phyloP scores from a whole-genome alignment of 805 yeast species.

The Cyberlindnera suaveolens region DNA sequence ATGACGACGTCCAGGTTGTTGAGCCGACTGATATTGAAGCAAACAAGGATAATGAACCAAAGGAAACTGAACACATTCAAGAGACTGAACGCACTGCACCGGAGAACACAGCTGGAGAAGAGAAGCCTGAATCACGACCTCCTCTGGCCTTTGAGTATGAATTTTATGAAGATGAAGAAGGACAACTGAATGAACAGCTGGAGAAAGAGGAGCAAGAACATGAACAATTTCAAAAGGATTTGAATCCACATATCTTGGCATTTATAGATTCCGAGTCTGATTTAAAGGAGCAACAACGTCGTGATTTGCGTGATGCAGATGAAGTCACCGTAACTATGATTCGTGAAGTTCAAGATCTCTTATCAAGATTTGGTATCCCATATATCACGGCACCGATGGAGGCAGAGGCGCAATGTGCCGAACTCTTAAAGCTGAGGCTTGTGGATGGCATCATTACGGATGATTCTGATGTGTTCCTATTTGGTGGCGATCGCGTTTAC shows the following conservation, averaged over 20 bases:
- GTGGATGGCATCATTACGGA: conserved; percentile 97
- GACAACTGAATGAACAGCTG: conserved; percentile 53
- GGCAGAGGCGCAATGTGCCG: conserved; percentile 98
- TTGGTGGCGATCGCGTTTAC: conserved; percentile 82
- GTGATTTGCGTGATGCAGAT: conserved; percentile 82
- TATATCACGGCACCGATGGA: conserved; percentile 96
- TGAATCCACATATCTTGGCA: conserved; percentile 25
- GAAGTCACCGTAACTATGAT: conserved; percentile 86
- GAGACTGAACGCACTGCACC: not conserved
- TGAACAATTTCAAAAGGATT: conserved; percentile 46
- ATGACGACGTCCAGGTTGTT: conserved; percentile 10
- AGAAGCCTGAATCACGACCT: not conserved
- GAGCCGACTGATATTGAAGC: conserved; percentile 7
- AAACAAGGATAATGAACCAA: not conserved
- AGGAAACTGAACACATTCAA: not conserved
- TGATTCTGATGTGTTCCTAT: conserved; percentile 92
- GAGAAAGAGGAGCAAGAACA: conserved; percentile 70
- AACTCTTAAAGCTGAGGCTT: conserved; percentile 53
- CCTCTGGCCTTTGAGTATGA: conserved; percentile 44
- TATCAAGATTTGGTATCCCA: conserved; percentile 89
- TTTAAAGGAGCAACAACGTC: conserved; percentile 55
- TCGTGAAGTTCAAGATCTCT: conserved; percentile 81
- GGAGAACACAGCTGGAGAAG: conserved; percentile 4
- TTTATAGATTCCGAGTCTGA: conserved; percentile 34
- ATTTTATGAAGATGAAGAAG: conserved; percentile 75